Evolutionary conservation across 192 early-diverging fungal genomes (phyloP).

Genomic region (Coemansia sp.): DNA sequence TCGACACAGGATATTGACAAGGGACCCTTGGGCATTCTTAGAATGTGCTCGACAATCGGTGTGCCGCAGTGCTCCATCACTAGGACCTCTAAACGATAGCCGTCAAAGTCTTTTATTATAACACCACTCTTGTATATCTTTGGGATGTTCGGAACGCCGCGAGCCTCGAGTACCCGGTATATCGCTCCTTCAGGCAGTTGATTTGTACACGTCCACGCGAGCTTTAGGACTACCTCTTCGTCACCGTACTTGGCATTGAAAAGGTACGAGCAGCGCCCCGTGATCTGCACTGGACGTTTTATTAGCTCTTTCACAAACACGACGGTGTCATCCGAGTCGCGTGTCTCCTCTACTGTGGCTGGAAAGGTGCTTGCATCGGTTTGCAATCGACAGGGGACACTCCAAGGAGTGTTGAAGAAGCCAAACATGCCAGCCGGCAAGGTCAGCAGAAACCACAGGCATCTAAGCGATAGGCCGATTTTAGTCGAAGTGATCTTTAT

Average conservation of each 20-base stretch:
- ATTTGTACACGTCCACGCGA: slow-evolving; percentile 6
- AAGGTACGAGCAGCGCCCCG: background rate
- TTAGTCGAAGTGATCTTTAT: background rate
- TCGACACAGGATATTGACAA: background rate
- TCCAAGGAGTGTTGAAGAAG: background rate
- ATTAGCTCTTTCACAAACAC: background rate
- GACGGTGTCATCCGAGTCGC: background rate
- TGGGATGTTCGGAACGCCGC: slow-evolving; percentile 4
- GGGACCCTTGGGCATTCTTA: background rate
- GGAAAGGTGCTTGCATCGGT: background rate
- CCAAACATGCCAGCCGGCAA: background rate
- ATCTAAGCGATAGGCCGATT: background rate
- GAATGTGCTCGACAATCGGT: background rate
- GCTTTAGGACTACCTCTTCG: slow-evolving; percentile 16
- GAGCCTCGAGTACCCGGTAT: slow-evolving; percentile 7
- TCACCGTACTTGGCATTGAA: background rate
- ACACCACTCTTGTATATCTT: slow-evolving; percentile 18
- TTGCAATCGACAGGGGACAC: background rate
- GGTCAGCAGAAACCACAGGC: background rate
- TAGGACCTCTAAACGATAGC: slow-evolving; percentile 21
- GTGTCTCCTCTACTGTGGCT: background rate
- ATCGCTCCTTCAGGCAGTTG: slow-evolving; percentile 18
- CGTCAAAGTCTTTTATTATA: slow-evolving; percentile 15
- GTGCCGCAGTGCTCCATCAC: slow-evolving; percentile 24
- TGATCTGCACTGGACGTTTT: background rate